phyloP scores from a whole-genome alignment of 169 alveolate species.

The Cryptosporidium viatorum region DNA sequence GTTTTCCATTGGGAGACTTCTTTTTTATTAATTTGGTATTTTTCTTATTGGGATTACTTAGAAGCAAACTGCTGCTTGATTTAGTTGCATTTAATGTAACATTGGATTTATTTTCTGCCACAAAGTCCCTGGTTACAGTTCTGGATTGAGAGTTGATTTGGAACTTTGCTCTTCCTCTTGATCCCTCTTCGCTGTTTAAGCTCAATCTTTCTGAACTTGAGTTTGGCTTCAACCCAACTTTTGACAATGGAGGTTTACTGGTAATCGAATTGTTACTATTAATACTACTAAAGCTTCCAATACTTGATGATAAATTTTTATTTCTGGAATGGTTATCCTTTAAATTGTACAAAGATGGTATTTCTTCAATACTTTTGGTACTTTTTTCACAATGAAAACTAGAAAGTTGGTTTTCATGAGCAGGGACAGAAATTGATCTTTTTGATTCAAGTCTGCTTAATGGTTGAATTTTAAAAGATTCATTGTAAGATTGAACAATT shows the following conservation, averaged over 20 bases:
- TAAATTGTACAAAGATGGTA: not conserved
- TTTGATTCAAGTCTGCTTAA: slow-evolving; percentile 10
- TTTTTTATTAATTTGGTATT: not conserved
- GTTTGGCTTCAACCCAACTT: slow-evolving; percentile 53
- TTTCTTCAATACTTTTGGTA: not conserved
- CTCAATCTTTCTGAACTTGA: slow-evolving; percentile 20
- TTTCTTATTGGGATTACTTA: not conserved
- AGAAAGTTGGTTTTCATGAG: slow-evolving; percentile 13
- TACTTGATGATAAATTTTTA: not conserved
- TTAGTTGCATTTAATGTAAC: slow-evolving; percentile 30
- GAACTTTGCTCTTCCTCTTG: slow-evolving; percentile 42
- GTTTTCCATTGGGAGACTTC: slow-evolving; percentile 1
- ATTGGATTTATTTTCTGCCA: slow-evolving; percentile 47
- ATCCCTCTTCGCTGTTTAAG: not conserved
- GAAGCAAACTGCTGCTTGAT: slow-evolving; percentile 41
- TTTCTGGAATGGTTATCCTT: not conserved
- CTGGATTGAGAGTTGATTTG: not conserved
- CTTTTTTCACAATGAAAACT: not conserved
- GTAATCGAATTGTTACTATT: not conserved
- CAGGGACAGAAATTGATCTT: slow-evolving; percentile 52
- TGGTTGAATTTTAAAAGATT: not conserved
- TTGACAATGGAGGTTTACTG: slow-evolving; percentile 31
- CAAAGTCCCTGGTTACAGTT: slow-evolving; percentile 19
- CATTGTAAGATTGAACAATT: not conserved
- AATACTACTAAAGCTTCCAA: not conserved